Conservation (phyloP, 768 basidiomycete genomes). For the Gelatoporia subvermispora region DNA sequence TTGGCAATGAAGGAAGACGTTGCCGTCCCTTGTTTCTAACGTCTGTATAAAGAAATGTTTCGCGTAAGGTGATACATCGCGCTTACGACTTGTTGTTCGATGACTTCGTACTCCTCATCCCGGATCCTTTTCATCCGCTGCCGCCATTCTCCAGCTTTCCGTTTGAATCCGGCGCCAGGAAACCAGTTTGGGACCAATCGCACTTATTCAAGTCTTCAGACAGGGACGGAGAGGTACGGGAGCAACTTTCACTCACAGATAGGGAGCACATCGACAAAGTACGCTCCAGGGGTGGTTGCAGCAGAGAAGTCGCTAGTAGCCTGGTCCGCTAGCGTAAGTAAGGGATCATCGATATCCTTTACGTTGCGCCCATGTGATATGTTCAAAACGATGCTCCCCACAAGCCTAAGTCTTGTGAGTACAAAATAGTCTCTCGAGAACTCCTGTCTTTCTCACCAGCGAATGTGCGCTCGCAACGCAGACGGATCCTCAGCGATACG, state of each 20-base stretch:
- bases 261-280: slow-evolving; percentile 28
- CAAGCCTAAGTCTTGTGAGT: neutral
- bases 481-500: neutral
- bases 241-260: slow-evolving; percentile 12
- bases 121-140: slow-evolving; percentile 15
- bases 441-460: neutral
- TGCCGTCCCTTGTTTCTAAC: slow-evolving; percentile 10
- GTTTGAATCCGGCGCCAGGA: slow-evolving; percentile 13
- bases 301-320: slow-evolving; percentile 23
- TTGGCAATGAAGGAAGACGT: slow-evolving; percentile 15
- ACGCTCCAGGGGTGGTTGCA: slow-evolving; percentile 17
- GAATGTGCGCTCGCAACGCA: neutral
- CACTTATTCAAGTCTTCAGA: slow-evolving; percentile 2
- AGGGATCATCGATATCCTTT: slow-evolving; percentile 19
- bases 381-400: neutral
- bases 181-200: slow-evolving; percentile 10
- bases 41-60: neutral
- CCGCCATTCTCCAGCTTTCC: slow-evolving; percentile 5
- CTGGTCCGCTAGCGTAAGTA: slow-evolving; percentile 20
- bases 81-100: slow-evolving; percentile 10
- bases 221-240: neutral
- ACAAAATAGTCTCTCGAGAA: neutral
- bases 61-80: neutral
- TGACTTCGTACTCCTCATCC: slow-evolving; percentile 26
- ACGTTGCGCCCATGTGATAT: slow-evolving; percentile 27